Evolutionary conservation across 73 alveolate genomes (phyloP).

Genomic region (Urostyla sp.): DNA sequence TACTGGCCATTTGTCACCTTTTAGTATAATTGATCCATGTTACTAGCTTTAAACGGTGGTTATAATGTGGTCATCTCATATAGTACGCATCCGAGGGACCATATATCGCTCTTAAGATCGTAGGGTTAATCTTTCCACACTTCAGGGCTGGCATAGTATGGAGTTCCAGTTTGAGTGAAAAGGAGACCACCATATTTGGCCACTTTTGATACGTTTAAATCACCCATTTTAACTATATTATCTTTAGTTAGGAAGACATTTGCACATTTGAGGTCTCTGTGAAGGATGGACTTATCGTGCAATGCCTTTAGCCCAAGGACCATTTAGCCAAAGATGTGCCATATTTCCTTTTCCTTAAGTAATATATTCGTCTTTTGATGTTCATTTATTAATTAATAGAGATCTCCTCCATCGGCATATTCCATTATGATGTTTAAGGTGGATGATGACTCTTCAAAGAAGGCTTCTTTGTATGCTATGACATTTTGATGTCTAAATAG

Average conservation of each 20-base stretch:
- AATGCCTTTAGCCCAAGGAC: slow-evolving; percentile 49
- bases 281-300: slow-evolving; percentile 56
- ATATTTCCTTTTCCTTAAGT: slow-evolving; percentile 59
- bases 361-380: slow-evolving; percentile 21
- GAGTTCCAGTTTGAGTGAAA: slow-evolving; percentile 70
- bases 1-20: slow-evolving; percentile 90
- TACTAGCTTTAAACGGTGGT: slow-evolving; percentile 95
- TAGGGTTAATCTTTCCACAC: slow-evolving; percentile 97
- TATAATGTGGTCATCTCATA: slow-evolving; percentile 92
- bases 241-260: slow-evolving; percentile 55
- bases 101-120: slow-evolving; percentile 93
- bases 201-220: slow-evolving; percentile 69
- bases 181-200: slow-evolving; percentile 62
- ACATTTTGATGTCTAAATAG: slow-evolving; percentile 74
- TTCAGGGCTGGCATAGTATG: slow-evolving; percentile 84
- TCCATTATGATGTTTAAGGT: slow-evolving; percentile 69
- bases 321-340: slow-evolving; percentile 43
- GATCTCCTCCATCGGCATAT: slow-evolving; percentile 70
- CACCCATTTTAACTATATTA: slow-evolving; percentile 63
- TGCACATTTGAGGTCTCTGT: slow-evolving; percentile 71
- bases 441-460: slow-evolving; percentile 73
- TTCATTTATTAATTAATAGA: slow-evolving; percentile 42
- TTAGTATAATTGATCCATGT: slow-evolving; percentile 86
- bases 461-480: slow-evolving; percentile 88
- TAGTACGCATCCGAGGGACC: slow-evolving; percentile 96